These are phyloP conservation scores for Saccharomyces eubayanus DNA, from an alignment of 805 yeast genomes.

Conservation along the genomic window DNA sequence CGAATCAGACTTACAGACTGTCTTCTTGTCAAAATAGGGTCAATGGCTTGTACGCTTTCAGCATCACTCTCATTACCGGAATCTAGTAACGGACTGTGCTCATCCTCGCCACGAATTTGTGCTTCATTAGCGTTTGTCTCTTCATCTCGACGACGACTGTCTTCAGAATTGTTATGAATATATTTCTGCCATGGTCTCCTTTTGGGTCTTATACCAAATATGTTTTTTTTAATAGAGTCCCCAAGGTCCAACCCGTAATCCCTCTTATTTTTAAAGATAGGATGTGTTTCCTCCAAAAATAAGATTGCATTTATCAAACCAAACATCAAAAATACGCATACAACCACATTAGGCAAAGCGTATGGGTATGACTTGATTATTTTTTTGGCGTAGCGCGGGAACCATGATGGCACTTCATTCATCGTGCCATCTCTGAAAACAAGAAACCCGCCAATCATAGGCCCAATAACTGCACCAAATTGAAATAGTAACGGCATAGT, in stretches of 20 bases:
- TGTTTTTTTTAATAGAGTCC: conserved; percentile 23
- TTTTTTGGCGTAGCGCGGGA: conserved; percentile 15
- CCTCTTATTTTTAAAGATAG: conserved; percentile 29
- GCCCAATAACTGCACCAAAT: conserved; percentile 53
- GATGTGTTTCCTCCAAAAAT: conserved; percentile 49
- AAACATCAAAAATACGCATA: conserved; percentile 31
- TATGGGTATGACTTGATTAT: conserved; percentile 39
- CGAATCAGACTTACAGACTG: conserved; percentile 28
- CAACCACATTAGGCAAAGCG: conserved; percentile 45
- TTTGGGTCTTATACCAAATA: conserved; percentile 16
- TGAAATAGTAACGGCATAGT: conserved; percentile 56
- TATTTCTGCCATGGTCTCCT: conserved; percentile 24
- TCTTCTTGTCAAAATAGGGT: conserved; percentile 25
- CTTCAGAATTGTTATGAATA: not conserved
- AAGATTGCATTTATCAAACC: conserved; percentile 36
- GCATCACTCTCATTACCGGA: conserved; percentile 8
- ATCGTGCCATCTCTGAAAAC: conserved; percentile 37
- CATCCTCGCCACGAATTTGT: conserved; percentile 1
- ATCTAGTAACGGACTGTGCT: conserved; percentile 11
- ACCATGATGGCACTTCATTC: conserved; percentile 16
- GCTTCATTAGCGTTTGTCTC: not conserved
- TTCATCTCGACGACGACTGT: not conserved
- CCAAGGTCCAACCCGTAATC: conserved; percentile 43
- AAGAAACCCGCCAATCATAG: conserved; percentile 47
- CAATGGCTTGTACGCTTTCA: conserved; percentile 24